Evolutionary conservation across 306 rosid genomes (phyloP).

Genomic region (Ormosia semicastrata): DNA sequence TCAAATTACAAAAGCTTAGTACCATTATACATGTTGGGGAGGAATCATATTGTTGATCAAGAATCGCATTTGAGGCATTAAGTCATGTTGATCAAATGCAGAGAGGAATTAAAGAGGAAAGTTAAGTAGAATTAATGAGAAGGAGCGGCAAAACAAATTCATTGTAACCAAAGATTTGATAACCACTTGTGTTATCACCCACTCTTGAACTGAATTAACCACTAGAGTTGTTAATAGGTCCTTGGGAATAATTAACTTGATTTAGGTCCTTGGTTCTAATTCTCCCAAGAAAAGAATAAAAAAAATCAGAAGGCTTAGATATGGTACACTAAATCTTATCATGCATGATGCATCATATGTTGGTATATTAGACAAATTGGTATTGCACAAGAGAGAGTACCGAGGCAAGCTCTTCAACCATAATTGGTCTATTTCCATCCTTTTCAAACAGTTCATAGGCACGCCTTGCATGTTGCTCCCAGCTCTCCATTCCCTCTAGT

Average conservation of each 20-base stretch:
- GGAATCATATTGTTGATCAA: not conserved
- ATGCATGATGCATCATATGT: not conserved
- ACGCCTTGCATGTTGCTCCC: constrained; percentile 86
- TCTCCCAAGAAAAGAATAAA: not conserved
- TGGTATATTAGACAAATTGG: not conserved
- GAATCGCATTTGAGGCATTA: not conserved
- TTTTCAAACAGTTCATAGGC: constrained; percentile 87
- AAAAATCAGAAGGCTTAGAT: not conserved
- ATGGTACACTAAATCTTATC: not conserved
- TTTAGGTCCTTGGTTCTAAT: not conserved
- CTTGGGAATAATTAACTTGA: not conserved
- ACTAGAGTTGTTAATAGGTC: not conserved
- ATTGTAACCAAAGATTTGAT: not conserved
- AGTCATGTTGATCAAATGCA: not conserved
- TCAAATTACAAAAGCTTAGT: constrained; percentile 23
- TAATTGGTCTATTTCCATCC: constrained; percentile 82
- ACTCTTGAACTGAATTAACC: not conserved
- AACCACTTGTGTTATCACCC: not conserved
- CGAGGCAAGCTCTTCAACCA: constrained; percentile 91
- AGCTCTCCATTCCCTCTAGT: constrained; percentile 70
- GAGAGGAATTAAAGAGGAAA: not conserved
- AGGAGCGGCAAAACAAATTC: not conserved
- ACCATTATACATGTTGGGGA: not conserved
- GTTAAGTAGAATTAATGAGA: not conserved
- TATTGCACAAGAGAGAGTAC: constrained; percentile 38